phyloP scores from a whole-genome alignment of 1,139 yeast species.

The Saccharomyces hybrid region DNA sequence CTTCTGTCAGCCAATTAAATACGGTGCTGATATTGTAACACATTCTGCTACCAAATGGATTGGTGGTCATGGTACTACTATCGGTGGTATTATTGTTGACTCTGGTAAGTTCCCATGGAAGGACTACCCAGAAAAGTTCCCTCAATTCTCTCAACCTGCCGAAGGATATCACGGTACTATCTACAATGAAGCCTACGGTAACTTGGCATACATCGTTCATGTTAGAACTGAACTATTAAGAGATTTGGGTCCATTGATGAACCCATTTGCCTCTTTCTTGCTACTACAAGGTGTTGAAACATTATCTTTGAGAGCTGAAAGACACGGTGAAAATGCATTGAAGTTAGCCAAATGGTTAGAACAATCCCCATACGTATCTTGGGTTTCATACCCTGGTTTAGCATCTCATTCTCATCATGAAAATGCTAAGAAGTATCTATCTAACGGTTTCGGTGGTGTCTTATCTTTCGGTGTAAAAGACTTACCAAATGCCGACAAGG shows the following conservation, averaged over 20 bases:
- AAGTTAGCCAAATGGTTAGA: constrained; percentile 75
- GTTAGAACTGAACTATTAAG: constrained; percentile 80
- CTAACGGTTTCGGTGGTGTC: constrained; percentile 76
- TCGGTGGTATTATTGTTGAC: constrained; percentile 87
- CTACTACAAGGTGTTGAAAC: constrained; percentile 90
- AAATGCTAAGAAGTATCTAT: constrained; percentile 72
- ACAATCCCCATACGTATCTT: constrained; percentile 59
- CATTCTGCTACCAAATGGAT: constrained; percentile 98
- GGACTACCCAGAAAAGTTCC: constrained; percentile 77
- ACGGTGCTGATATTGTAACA: constrained; percentile 77
- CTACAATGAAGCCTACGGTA: constrained; percentile 75
- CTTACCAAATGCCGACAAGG: constrained; percentile 37
- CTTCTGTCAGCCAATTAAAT: constrained; percentile 75
- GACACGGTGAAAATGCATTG: constrained; percentile 82
- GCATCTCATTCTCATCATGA: constrained; percentile 77
- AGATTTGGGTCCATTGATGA: constrained; percentile 85
- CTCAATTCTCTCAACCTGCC: constrained; percentile 83
- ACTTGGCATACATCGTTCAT: constrained; percentile 70
- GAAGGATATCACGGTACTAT: constrained; percentile 90
- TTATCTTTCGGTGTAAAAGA: constrained; percentile 83
- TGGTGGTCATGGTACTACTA: constrained; percentile 95
- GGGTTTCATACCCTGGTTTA: constrained; percentile 92
- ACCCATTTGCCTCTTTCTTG: constrained; percentile 84
- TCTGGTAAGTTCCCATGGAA: constrained; percentile 91
- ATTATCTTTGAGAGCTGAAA: constrained; percentile 83